phyloP scores from a whole-genome alignment of 2,329 filamentous ascomycete genomes.

The Penicillium italicum region DNA sequence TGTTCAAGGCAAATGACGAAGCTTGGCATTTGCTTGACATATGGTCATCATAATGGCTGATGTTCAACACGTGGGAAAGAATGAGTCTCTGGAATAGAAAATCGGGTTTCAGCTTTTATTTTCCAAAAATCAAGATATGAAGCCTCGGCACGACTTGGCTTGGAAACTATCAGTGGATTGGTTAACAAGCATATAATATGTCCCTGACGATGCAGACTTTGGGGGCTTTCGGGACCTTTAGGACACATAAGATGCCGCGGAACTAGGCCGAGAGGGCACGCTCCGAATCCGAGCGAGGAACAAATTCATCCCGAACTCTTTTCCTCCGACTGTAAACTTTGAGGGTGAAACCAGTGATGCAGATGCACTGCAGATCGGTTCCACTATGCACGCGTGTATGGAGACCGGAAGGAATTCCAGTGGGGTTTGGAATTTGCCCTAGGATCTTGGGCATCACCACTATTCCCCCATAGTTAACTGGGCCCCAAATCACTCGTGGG shows the following conservation, averaged over 20 bases:
- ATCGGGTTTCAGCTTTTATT: not conserved
- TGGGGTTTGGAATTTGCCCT: slow-evolving; percentile 12
- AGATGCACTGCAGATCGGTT: slow-evolving; percentile 18
- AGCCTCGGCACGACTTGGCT: slow-evolving; percentile 7
- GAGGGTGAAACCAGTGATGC: slow-evolving; percentile 1
- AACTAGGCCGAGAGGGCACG: not conserved
- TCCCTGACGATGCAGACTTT: slow-evolving; percentile 3
- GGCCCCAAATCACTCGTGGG: not conserved
- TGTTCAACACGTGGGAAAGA: slow-evolving; percentile 1
- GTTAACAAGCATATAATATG: slow-evolving; percentile 11
- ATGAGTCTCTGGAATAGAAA: not conserved
- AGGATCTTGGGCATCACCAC: not conserved
- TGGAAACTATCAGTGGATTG: slow-evolving; percentile 3
- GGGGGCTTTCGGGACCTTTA: slow-evolving; percentile 1
- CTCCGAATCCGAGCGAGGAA: not conserved
- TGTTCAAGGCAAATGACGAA: not conserved
- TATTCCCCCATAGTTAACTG: not conserved
- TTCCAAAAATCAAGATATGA: not conserved
- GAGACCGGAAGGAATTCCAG: slow-evolving; percentile 6
- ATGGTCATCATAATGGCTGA: not conserved
- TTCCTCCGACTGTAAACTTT: not conserved
- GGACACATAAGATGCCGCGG: not conserved
- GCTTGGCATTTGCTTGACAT: slow-evolving; percentile 20
- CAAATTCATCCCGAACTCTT: not conserved
- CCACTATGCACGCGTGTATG: slow-evolving; percentile 14